Percentiles rank a stretch among this genome's conserved stretches.
Conservation (phyloP, 2,329 filamentous ascomycete species). For the Calonectria multiphialidica region DNA sequence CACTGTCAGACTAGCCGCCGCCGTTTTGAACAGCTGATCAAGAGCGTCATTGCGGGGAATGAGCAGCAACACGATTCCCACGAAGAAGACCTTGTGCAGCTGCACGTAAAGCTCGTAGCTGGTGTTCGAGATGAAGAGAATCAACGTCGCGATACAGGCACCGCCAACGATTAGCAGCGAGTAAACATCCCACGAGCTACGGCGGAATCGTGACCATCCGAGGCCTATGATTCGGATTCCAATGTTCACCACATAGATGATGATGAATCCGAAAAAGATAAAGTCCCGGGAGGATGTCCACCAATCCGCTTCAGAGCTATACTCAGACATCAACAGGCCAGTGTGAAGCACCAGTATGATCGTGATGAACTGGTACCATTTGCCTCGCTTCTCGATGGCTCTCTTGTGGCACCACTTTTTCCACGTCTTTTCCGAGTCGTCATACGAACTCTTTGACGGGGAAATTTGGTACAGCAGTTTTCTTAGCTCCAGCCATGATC, state of each 20-base stretch:
- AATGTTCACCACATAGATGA: slow-evolving; percentile 87
- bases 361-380: slow-evolving; percentile 90
- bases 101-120: slow-evolving; percentile 76
- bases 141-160: slow-evolving; percentile 82
- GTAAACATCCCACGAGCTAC: slow-evolving; percentile 96
- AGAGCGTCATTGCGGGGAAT: slow-evolving; percentile 97
- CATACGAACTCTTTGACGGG: slow-evolving; percentile 91
- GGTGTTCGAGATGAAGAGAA: slow-evolving; percentile 76
- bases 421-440: slow-evolving; percentile 81
- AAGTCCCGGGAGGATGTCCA: slow-evolving; percentile 81
- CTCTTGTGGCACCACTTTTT: slow-evolving; percentile 95
- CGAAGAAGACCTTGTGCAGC: slow-evolving; percentile 93
- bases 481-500: slow-evolving; percentile 94
- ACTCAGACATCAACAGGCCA: slow-evolving; percentile 86
- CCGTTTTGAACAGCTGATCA: slow-evolving; percentile 98
- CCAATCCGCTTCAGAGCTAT: slow-evolving; percentile 77
- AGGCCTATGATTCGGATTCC: slow-evolving; percentile 87
- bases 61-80: slow-evolving; percentile 87
- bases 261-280: slow-evolving; percentile 84
- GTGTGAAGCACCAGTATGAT: slow-evolving; percentile 84
- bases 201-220: slow-evolving; percentile 90
- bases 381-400: slow-evolving; percentile 92
- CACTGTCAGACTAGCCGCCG: slow-evolving; percentile 89
- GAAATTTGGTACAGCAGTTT: slow-evolving; percentile 94
- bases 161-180: slow-evolving; percentile 84